A percentile compares a stretch with the other conserved stretches of the same genome.
Evolutionary conservation across 2,329 filamentous ascomycete species (phyloP).

Genomic region (Lecanicillium sp.): DNA sequence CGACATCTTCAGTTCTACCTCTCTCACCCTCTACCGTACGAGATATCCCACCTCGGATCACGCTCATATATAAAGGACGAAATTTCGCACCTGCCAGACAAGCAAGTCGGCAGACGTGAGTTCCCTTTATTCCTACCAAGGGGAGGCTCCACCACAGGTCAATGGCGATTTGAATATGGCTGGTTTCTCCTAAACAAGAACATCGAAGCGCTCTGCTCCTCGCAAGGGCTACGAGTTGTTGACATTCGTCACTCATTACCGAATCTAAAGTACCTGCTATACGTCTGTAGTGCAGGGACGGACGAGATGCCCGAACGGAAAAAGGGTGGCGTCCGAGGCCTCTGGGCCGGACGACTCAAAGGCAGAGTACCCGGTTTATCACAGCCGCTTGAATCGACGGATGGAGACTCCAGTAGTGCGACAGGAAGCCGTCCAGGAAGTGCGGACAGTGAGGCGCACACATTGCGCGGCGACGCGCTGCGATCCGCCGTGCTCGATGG

Average conservation of each 20-base stretch:
- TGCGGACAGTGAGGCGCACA: slow-evolving; percentile 31
- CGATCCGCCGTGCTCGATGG: slow-evolving; percentile 24
- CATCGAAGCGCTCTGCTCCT: slow-evolving; percentile 62
- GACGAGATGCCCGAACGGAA: slow-evolving; percentile 55
- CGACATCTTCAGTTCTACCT: slow-evolving; percentile 77
- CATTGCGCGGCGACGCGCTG: slow-evolving; percentile 34
- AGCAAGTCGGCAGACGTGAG: slow-evolving; percentile 47
- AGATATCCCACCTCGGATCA: slow-evolving; percentile 64
- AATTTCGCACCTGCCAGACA: slow-evolving; percentile 49
- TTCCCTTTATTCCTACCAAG: slow-evolving; percentile 71
- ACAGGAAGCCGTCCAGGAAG: slow-evolving; percentile 35
- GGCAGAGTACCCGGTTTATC: slow-evolving; percentile 21
- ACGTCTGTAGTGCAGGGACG: slow-evolving; percentile 75
- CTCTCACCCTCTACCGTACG: slow-evolving; percentile 70
- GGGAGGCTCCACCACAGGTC: slow-evolving; percentile 55
- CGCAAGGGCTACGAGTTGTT: slow-evolving; percentile 68
- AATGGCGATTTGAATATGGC: slow-evolving; percentile 91
- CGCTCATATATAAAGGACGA: slow-evolving; percentile 69
- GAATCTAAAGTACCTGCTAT: slow-evolving; percentile 88
- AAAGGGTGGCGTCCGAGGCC: slow-evolving; percentile 50
- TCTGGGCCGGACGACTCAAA: slow-evolving; percentile 43
- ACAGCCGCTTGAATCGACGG: slow-evolving; percentile 16
- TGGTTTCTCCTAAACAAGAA: slow-evolving; percentile 97
- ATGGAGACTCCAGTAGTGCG: slow-evolving; percentile 30
- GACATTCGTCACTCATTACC: slow-evolving; percentile 89